phyloP scores from a whole-genome alignment of 2,329 filamentous ascomycete genomes.

The Exophiala lecanii-corni region DNA sequence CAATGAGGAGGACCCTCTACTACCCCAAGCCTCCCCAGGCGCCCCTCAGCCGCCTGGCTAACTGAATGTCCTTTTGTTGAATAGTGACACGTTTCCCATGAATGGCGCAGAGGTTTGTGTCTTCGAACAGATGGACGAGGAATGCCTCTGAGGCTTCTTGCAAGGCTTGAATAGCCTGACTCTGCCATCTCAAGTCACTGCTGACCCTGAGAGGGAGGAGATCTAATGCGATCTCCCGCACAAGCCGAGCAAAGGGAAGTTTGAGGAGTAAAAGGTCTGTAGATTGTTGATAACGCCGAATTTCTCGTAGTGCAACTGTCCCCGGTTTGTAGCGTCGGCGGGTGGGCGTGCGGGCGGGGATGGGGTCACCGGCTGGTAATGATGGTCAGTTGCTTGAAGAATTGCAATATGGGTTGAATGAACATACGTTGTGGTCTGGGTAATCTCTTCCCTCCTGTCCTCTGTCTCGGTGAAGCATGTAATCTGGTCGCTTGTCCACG shows the following conservation, averaged over 20 bases:
- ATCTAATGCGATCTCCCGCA: slow-evolving; percentile 51
- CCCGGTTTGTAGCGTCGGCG: slow-evolving; percentile 63
- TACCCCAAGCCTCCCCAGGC: slow-evolving; percentile 68
- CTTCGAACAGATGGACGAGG: slow-evolving; percentile 92
- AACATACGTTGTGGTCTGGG: slow-evolving; percentile 30
- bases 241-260: slow-evolving; percentile 46
- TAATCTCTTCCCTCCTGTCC: slow-evolving; percentile 24
- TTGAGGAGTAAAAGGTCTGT: slow-evolving; percentile 77
- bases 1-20: too few species aligned
- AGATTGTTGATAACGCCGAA: slow-evolving; percentile 81
- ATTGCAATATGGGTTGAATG: slow-evolving; percentile 28
- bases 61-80: slow-evolving; percentile 96
- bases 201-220: slow-evolving; percentile 55
- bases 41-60: slow-evolving; percentile 74
- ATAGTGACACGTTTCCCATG: slow-evolving; percentile 96
- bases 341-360: slow-evolving; percentile 56
- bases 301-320: slow-evolving; percentile 85
- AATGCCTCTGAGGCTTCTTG: slow-evolving; percentile 97
- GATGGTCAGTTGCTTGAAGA: slow-evolving; percentile 9
- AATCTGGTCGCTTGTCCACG: slow-evolving; percentile 18
- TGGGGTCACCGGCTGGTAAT: slow-evolving; percentile 63
- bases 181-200: slow-evolving; percentile 86
- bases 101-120: slow-evolving; percentile 92
- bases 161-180: slow-evolving; percentile 84
- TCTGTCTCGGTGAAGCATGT: slow-evolving; percentile 16